Conservation (phyloP, 2,329 filamentous ascomycete species). For the Dothistroma pini region DNA sequence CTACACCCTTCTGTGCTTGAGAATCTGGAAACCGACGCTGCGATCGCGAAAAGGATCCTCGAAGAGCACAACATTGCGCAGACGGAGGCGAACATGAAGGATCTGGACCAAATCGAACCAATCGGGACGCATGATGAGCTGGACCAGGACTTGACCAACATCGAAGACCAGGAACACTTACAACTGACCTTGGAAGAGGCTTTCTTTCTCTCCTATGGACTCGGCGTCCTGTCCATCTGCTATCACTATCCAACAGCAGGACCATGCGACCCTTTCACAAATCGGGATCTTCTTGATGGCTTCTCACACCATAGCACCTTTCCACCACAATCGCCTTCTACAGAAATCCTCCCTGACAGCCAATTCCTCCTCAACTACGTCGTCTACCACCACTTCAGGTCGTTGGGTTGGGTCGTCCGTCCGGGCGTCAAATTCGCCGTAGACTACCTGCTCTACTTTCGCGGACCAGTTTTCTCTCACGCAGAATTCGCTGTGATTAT, state of each 20-base stretch:
- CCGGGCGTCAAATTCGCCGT: constrained; percentile 92
- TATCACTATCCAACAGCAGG: constrained; percentile 23
- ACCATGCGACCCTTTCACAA: neutral
- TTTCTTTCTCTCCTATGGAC: constrained; percentile 79
- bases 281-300: neutral
- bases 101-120: neutral
- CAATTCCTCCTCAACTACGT: constrained; percentile 82
- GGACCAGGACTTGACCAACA: constrained; percentile 20
- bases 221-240: constrained; percentile 70
- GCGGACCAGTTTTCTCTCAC: constrained; percentile 90
- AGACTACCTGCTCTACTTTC: constrained; percentile 90
- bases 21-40: constrained; percentile 3
- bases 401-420: constrained; percentile 89
- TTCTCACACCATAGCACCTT: constrained; percentile 23
- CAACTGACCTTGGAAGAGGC: constrained; percentile 87
- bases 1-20: constrained; percentile 19
- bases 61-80: constrained; percentile 5
- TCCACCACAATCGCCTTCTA: constrained; percentile 39
- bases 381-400: constrained; percentile 94
- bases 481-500: constrained; percentile 89
- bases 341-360: constrained; percentile 61
- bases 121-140: constrained; percentile 8
- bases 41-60: constrained; percentile 4
- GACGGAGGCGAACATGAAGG: neutral
- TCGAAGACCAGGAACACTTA: constrained; percentile 72